phyloP scores from a whole-genome alignment of 2,329 filamentous ascomycete species.

The Fusarium begoniae region DNA sequence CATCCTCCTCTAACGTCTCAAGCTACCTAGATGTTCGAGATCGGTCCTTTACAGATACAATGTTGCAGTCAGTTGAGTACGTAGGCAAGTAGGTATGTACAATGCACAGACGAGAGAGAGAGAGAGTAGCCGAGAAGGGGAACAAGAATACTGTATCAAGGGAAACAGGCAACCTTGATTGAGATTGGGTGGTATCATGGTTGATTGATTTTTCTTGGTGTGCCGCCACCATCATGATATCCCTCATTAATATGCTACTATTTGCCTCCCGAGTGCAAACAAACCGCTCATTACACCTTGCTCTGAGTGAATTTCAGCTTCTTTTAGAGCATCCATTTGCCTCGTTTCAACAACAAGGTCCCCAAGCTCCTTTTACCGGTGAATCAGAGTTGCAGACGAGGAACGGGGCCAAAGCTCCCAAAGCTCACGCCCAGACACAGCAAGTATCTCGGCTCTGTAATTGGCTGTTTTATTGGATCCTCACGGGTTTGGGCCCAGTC shows the following conservation, averaged over 20 bases:
- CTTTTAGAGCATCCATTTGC: background rate
- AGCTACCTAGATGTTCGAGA: slow-evolving; percentile 12
- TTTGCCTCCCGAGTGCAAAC: background rate
- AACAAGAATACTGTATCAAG: background rate
- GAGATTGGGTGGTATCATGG: slow-evolving; percentile 18
- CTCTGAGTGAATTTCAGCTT: background rate
- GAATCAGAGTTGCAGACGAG: background rate
- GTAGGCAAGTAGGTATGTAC: background rate
- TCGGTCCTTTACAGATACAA: slow-evolving; percentile 21
- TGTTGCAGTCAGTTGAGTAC: background rate
- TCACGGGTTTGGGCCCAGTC: slow-evolving; percentile 8
- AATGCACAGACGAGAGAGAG: background rate
- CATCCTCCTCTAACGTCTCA: background rate
- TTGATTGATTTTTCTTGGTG: slow-evolving; percentile 1
- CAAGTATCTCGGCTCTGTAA: slow-evolving; percentile 25
- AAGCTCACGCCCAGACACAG: background rate
- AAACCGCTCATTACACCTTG: background rate
- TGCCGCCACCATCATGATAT: slow-evolving; percentile 28
- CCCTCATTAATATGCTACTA: slow-evolving; percentile 6
- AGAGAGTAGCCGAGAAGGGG: background rate
- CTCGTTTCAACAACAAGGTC: background rate
- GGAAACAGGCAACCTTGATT: slow-evolving; percentile 1
- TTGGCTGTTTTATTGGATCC: slow-evolving; percentile 29
- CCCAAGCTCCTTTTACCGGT: background rate
- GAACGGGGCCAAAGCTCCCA: slow-evolving; percentile 24